Base-by-base conservation (phyloP, 2,329 filamentous ascomycete species). In the Pseudopithomyces maydicus region DNA sequence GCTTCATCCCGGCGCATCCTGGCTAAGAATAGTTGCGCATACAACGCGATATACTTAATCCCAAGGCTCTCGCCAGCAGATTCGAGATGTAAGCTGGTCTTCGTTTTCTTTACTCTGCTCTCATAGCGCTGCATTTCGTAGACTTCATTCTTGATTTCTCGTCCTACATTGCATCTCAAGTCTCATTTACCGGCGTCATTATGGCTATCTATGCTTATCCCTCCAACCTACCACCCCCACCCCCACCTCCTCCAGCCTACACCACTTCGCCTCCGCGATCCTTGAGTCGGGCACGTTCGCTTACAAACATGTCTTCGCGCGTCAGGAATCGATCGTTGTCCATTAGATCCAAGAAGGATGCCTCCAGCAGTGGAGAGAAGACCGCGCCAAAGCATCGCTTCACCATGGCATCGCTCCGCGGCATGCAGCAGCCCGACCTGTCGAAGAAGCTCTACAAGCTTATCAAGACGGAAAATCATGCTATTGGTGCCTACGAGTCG, bases 381-480 rank as follows among this genome's bases (percentile, higher is more conserved):
- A 76, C 71, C 17, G 69, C 71, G 46, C 67, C 79, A 55, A 87
- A 85, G 68, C 88, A 90, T 74, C 88, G 87, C 71, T 97, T 98
- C 81, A 90, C 88, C 57, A 90, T 98, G 80, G 88, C 86, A 63
- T 95, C 92, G 19, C 87, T 99, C 54, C 91, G 94, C 50, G 92
- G 92, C 54, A 86, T 88, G 47, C 85, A 89, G 67, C 92, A 97
- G 74, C 91, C 93, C 4, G 92, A 97, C 76, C 85, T 97, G 26
- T 92, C 91, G 68, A 92, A 91, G 77, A 91, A 89, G 74, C 87
- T 99, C 50, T 96, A 89, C 83, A 90, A 89, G 68, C 85, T 99
- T 59, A 97, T 98, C 82, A 99, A 99, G 81, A 91, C 90, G 48
- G 90, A 96, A 78, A 98, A 97, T 82, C 88, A 90, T 72, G 88